phyloP scores from a whole-genome alignment of 306 rosid genomes.

The Biancaea sappan region DNA sequence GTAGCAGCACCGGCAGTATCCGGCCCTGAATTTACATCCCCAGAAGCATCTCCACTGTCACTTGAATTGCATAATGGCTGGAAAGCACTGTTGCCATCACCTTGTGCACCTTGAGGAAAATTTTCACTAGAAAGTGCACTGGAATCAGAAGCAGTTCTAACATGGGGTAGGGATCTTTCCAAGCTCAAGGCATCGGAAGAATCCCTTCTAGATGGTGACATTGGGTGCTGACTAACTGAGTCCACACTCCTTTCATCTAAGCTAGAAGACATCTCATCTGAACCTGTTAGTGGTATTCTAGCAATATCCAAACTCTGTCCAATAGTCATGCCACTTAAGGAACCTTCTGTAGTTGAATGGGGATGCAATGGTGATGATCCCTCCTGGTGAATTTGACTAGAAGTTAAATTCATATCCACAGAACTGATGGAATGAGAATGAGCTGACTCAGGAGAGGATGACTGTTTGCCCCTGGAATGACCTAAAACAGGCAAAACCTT shows the following conservation, averaged over 20 bases:
- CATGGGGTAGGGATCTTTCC: constrained; percentile 49
- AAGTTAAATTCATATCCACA: constrained; percentile 44
- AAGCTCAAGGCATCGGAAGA: constrained; percentile 32
- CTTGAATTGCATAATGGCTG: constrained; percentile 42
- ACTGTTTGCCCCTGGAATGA: constrained; percentile 58
- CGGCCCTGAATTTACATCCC: constrained; percentile 52
- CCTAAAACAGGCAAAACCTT: constrained; percentile 36
- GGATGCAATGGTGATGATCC: constrained; percentile 53
- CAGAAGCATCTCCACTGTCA: constrained; percentile 52
- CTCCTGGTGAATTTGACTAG: constrained; percentile 41
- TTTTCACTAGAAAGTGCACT: constrained; percentile 35
- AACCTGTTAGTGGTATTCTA: constrained; percentile 47
- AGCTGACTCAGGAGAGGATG: constrained; percentile 60
- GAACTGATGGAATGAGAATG: constrained; percentile 55
- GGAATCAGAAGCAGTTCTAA: constrained; percentile 53
- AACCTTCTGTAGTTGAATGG: constrained; percentile 51
- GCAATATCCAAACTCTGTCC: constrained; percentile 48
- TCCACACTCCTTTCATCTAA: constrained; percentile 48
- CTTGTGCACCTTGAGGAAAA: constrained; percentile 42
- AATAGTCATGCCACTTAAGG: constrained; percentile 40
- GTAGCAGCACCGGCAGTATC: constrained; percentile 27
- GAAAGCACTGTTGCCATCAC: constrained; percentile 41
- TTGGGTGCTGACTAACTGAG: constrained; percentile 44
- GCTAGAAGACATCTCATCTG: constrained; percentile 52
- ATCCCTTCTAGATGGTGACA: constrained; percentile 52